These are phyloP conservation scores for Exophiala bonariae DNA, from an alignment of 2,329 filamentous ascomycete species.

Conservation along the genomic window DNA sequence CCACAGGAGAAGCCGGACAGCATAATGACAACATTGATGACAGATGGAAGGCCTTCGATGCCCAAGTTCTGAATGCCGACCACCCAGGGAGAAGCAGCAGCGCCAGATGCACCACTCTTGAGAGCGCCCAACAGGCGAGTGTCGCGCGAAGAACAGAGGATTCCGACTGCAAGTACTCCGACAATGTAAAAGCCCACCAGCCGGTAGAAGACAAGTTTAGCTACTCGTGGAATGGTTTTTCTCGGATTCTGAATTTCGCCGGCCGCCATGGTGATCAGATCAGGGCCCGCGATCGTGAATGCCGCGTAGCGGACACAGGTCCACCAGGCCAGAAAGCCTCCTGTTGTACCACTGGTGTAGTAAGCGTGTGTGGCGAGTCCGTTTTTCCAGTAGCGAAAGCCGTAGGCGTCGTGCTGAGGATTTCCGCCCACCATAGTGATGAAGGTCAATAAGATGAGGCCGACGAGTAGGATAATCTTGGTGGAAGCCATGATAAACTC, in stretches of 20 bases:
- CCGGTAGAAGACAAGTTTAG: slow-evolving; percentile 76
- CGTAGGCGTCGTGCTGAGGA: slow-evolving; percentile 66
- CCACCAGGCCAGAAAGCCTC: slow-evolving; percentile 55
- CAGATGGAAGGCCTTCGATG: slow-evolving; percentile 64
- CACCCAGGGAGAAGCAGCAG: slow-evolving; percentile 70
- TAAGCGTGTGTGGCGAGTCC: slow-evolving; percentile 69
- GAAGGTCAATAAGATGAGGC: slow-evolving; percentile 71
- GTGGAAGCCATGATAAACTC: slow-evolving; percentile 69
- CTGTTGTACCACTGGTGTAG: slow-evolving; percentile 62
- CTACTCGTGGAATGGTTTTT: slow-evolving; percentile 68
- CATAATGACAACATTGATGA: slow-evolving; percentile 74
- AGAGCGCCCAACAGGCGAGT: slow-evolving; percentile 60
- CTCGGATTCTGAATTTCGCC: slow-evolving; percentile 70
- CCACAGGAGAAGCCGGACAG: slow-evolving; percentile 69
- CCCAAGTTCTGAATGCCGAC: slow-evolving; percentile 66
- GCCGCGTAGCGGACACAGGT: slow-evolving; percentile 71
- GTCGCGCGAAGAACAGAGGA: slow-evolving; percentile 68
- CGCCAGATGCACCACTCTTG: slow-evolving; percentile 55
- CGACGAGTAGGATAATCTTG: slow-evolving; percentile 68
- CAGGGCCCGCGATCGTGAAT: slow-evolving; percentile 64
- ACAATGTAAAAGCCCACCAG: slow-evolving; percentile 74
- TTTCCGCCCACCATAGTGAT: slow-evolving; percentile 79
- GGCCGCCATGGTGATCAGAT: slow-evolving; percentile 61
- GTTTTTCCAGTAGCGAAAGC: slow-evolving; percentile 63
- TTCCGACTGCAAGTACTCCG: slow-evolving; percentile 67